Conservation (phyloP, 768 basidiomycete genomes). For the Phanerodontia chrysosporium region DNA sequence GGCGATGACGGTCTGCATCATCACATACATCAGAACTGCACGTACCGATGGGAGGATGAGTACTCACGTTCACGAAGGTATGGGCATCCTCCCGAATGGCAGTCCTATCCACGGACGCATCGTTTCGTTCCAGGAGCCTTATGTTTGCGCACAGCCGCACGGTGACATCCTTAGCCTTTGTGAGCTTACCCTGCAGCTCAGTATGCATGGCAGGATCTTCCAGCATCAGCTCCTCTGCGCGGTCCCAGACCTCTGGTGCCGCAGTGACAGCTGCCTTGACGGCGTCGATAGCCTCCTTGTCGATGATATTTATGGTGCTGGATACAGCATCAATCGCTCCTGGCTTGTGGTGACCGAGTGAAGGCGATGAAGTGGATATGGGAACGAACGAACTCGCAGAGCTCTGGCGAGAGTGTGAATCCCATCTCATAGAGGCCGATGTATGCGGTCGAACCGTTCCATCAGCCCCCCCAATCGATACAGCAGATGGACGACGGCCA, state of each 20-base stretch:
- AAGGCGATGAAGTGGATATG: slow-evolving; percentile 37
- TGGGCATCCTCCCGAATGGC: slow-evolving; percentile 74
- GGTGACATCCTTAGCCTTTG: slow-evolving; percentile 62
- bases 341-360: slow-evolving; percentile 32
- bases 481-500: slow-evolving; percentile 20
- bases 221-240: slow-evolving; percentile 66
- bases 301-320: slow-evolving; percentile 60
- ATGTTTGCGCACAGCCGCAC: slow-evolving; percentile 57
- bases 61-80: slow-evolving; percentile 71
- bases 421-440: slow-evolving; percentile 24
- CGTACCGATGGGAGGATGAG: not conserved
- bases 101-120: slow-evolving; percentile 51
- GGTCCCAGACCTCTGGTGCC: slow-evolving; percentile 78
- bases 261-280: slow-evolving; percentile 76
- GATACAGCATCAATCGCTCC: slow-evolving; percentile 43
- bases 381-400: slow-evolving; percentile 40
- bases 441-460: slow-evolving; percentile 8
- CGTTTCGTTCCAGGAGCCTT: slow-evolving; percentile 51
- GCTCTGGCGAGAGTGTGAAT: slow-evolving; percentile 38
- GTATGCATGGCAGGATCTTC: slow-evolving; percentile 38
- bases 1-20: slow-evolving; percentile 67
- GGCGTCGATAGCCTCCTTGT: slow-evolving; percentile 74
- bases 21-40: slow-evolving; percentile 5
- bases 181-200: slow-evolving; percentile 51
- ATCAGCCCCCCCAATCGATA: slow-evolving; percentile 4